phyloP scores from a whole-genome alignment of 352 stramenopile genomes.

The Pythium sukuiense region DNA sequence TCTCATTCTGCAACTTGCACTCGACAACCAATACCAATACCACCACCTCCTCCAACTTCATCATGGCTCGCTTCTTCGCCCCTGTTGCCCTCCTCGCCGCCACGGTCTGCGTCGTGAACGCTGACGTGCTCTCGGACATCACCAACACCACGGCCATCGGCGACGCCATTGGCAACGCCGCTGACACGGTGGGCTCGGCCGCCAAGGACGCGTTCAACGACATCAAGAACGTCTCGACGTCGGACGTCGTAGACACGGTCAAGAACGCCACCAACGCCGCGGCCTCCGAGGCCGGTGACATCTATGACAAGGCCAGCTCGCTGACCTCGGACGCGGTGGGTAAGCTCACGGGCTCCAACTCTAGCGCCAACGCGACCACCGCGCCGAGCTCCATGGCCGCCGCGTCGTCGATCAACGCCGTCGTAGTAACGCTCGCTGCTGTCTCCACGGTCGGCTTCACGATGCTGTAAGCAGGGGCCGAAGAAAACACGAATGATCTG shows the following conservation, averaged over 20 bases:
- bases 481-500: too few relatives aligned
- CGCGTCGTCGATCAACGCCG: background rate
- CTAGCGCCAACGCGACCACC: background rate
- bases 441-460: constrained; percentile 24
- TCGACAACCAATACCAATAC: constrained; percentile 8
- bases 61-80: constrained; percentile 26
- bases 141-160: constrained; percentile 11
- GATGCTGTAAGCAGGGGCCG: constrained; percentile 25
- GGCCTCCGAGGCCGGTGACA: background rate
- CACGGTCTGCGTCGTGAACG: constrained; percentile 6
- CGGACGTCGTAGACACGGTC: background rate
- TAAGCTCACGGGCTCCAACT: background rate
- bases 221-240: background rate
- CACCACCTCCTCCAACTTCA: constrained; percentile 1
- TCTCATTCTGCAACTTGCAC: constrained; percentile 27
- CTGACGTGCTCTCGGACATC: constrained; percentile 21
- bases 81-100: constrained; percentile 18
- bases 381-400: background rate
- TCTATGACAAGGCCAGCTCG: constrained; percentile 1
- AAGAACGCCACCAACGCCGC: constrained; percentile 22
- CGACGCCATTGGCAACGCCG: constrained; percentile 9
- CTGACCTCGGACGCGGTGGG: background rate
- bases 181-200: constrained; percentile 18
- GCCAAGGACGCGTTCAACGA: constrained; percentile 7
- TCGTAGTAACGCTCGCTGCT: constrained; percentile 13